Percentiles rank a stretch among this genome's conserved stretches.
Conservation (phyloP, 345 rosid species). For the Moricandia arvensis region DNA sequence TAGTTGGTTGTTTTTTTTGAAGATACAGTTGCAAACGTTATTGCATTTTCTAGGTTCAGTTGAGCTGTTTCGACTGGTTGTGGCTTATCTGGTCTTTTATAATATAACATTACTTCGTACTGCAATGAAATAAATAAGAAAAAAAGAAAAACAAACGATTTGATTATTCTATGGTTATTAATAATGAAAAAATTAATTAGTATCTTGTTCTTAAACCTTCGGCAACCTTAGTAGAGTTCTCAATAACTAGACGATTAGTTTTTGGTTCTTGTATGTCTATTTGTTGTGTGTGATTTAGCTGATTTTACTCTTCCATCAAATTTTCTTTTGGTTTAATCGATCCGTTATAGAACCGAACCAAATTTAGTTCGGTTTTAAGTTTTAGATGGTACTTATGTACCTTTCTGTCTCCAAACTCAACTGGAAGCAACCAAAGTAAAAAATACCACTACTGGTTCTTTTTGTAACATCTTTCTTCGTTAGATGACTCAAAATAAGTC, state of each 20-base stretch:
- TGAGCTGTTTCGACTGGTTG: too few species aligned
- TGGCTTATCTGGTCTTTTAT: not conserved
- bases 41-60: not conserved
- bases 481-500: too few species aligned
- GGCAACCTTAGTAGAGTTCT: not conserved
- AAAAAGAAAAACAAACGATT: not conserved
- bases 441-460: too few species aligned
- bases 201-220: not conserved
- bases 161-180: too few species aligned
- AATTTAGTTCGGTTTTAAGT: not conserved
- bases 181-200: not conserved
- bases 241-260: not conserved
- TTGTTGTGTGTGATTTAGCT: too few species aligned
- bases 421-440: conserved; percentile 1
- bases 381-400: not conserved
- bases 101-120: not conserved
- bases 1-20: too few species aligned
- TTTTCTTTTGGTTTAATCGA: conserved; percentile 18
- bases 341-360: not conserved
- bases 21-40: too few species aligned
- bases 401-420: not conserved
- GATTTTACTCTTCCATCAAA: conserved; percentile 1
- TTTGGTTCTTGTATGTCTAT: not conserved
- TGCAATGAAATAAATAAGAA: not conserved
- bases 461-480: too few species aligned